Conservation (phyloP, 805 yeast genomes). For the Yarrowia porcina region DNA sequence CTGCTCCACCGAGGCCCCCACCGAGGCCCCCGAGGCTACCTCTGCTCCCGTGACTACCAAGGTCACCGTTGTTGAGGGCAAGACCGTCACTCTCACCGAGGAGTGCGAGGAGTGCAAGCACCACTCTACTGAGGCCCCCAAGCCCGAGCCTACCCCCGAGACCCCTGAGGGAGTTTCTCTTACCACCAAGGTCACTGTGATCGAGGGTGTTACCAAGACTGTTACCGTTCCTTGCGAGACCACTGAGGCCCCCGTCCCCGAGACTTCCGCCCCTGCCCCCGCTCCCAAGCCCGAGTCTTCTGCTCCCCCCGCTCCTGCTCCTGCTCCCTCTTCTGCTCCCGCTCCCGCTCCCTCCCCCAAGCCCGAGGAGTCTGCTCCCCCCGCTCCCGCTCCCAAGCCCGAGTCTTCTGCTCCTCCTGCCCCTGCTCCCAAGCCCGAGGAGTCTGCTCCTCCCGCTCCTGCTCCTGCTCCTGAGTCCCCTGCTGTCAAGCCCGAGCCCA, state of each 20-base stretch:
- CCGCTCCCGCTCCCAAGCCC: slow-evolving; percentile 27
- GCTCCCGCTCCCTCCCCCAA: neutral
- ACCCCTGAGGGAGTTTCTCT: slow-evolving; percentile 25
- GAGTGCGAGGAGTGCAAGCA: slow-evolving; percentile 46
- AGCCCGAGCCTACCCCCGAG: slow-evolving; percentile 29
- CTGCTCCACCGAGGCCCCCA: slow-evolving; percentile 28
- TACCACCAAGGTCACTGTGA: slow-evolving; percentile 26
- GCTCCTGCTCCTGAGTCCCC: slow-evolving; percentile 24
- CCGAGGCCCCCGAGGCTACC: slow-evolving; percentile 29
- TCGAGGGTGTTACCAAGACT: slow-evolving; percentile 28
- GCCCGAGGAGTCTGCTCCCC: slow-evolving; percentile 25
- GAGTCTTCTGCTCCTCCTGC: slow-evolving; percentile 1
- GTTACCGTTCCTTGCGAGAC: slow-evolving; percentile 28
- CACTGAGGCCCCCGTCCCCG: slow-evolving; percentile 30
- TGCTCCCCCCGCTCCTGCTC: slow-evolving; percentile 11
- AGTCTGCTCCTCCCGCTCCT: slow-evolving; percentile 3
- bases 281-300: slow-evolving; percentile 19
- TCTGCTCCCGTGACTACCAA: slow-evolving; percentile 27
- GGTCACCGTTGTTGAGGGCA: slow-evolving; percentile 47
- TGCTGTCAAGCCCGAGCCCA: neutral
- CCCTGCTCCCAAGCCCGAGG: slow-evolving; percentile 6
- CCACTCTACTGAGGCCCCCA: slow-evolving; percentile 29
- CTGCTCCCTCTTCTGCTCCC: slow-evolving; percentile 1
- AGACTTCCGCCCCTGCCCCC: slow-evolving; percentile 26
- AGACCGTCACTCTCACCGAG: slow-evolving; percentile 11